These are phyloP conservation scores for Xylaria sp. DNA, from an alignment of 2,329 filamentous ascomycete genomes.

Conservation along the genomic window DNA sequence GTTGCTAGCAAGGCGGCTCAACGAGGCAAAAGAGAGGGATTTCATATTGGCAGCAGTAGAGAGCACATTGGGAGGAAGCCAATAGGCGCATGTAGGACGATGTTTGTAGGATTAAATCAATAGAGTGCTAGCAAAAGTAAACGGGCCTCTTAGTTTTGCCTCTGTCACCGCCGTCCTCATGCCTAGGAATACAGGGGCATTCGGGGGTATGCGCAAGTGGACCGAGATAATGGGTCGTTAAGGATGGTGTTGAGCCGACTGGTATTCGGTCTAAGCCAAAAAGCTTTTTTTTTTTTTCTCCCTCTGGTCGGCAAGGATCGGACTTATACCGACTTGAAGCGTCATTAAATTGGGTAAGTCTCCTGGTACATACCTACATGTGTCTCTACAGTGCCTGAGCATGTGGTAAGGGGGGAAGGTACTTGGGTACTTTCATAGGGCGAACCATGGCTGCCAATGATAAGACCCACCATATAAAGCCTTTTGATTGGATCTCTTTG, in stretches of 20 bases:
- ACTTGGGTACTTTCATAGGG: not conserved
- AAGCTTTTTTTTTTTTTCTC: slow-evolving; percentile 22
- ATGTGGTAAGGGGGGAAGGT: not conserved
- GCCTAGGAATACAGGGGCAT: slow-evolving; percentile 7
- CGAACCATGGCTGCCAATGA: not conserved
- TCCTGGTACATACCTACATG: too few relatives aligned
- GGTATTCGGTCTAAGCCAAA: slow-evolving; percentile 4
- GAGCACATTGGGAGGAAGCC: slow-evolving; percentile 27
- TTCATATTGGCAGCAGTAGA: slow-evolving; percentile 46
- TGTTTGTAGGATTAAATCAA: not conserved
- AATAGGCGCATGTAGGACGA: slow-evolving; percentile 3
- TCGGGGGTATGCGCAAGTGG: not conserved
- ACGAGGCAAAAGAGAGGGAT: slow-evolving; percentile 45
- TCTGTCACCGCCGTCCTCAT: not conserved
- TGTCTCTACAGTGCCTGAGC: not conserved
- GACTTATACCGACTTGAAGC: not conserved
- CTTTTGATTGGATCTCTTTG: not conserved
- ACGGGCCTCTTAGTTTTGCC: too few relatives aligned
- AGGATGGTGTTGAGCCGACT: slow-evolving; percentile 35
- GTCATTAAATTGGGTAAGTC: slow-evolving; percentile 5
- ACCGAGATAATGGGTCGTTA: slow-evolving; percentile 13
- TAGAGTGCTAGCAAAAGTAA: too few relatives aligned
- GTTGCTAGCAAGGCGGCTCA: slow-evolving; percentile 47
- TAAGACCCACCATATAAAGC: not conserved
- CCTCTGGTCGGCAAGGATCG: slow-evolving; percentile 24